Base-by-base conservation (phyloP, 305 asterid species). In the Rubia balearica region DNA sequence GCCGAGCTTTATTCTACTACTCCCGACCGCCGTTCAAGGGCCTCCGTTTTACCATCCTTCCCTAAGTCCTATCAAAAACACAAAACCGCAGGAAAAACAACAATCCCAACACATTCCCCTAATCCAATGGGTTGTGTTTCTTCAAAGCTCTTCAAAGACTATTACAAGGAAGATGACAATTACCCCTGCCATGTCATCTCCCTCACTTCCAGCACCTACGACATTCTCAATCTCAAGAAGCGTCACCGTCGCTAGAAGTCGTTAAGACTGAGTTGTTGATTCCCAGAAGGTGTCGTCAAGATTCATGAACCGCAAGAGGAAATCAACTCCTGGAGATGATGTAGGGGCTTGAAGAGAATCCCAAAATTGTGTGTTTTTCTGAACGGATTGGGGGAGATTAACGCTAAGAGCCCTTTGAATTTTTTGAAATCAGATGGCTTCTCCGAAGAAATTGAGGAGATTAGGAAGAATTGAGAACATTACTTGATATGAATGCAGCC, bases 241-340 rank as follows among this genome's bases (percentile, higher is more conserved):
- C 88, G 75, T 2, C 74, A 67, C 62, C 38, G 3, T 33, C 36
- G 36, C 4, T 57, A 5, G 22, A 65, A 51, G 51, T 56, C 61
- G 56, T 64, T 40, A 79, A 66, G 80, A 80, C 43, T 61, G 73
- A 22, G 73, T 40, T 5, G 48, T 62, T 11, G 91, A 83, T 27
- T 70, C 55, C 21, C 81, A 76, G 84, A 84, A 76, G 57, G 46
- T 82, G 3, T 79, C 94, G 2, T 89, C 90, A 33, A 51, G 6
- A 76, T 81, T 0, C 87, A 83, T 4, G 89, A 80, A 70, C 86
- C 92, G 2, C 86, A 94, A 1, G 98, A 93, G 86, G 83, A 86
- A 17, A 93, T 93, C 43, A 86, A 90, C 43, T 76, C 96, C 90
- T 96, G 96, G 98, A 90, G 80, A 85, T 90, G 0, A 93, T 90